Evolutionary conservation across 768 basidiomycete species (phyloP).

Genomic region (Pleurotus tuoliensis): DNA sequence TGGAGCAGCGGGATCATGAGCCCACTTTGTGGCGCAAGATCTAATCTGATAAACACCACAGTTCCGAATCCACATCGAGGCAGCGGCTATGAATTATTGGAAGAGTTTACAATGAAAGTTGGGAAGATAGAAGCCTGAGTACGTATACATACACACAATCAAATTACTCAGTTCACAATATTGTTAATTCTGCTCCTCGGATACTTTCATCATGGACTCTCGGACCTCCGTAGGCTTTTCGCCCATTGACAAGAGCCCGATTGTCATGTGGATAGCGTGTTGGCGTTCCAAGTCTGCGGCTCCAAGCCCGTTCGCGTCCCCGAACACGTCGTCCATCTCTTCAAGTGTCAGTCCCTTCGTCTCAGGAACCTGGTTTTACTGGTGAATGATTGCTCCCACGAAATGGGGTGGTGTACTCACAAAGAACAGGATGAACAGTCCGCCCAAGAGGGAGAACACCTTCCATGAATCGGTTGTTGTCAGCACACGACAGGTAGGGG

Average conservation of each 20-base stretch:
- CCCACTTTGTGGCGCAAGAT: too few species aligned
- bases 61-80: too few species aligned
- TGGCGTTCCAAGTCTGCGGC: constrained; percentile 50
- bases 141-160: too few species aligned
- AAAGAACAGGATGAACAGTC: constrained; percentile 60
- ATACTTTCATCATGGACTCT: too few species aligned
- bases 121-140: too few species aligned
- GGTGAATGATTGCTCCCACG: neutral
- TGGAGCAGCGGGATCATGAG: too few species aligned
- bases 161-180: too few species aligned
- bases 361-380: constrained; percentile 51
- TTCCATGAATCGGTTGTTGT: constrained; percentile 15
- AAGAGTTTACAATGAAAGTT: too few species aligned
- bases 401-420: constrained; percentile 29
- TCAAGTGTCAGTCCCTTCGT: constrained; percentile 71
- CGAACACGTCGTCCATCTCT: constrained; percentile 79
- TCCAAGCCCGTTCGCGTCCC: constrained; percentile 48
- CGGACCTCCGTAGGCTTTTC: neutral
- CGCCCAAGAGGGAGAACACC: constrained; percentile 66
- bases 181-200: too few species aligned
- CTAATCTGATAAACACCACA: too few species aligned
- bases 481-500: neutral
- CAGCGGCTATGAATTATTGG: too few species aligned
- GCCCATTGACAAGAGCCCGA: constrained; percentile 45
- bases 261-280: constrained; percentile 51